Percentiles rank a stretch among this genome's conserved stretches.
These are phyloP conservation scores for Dactylellina leptospora DNA, from an alignment of 2,329 filamentous ascomycete genomes.

Conservation along the genomic window DNA sequence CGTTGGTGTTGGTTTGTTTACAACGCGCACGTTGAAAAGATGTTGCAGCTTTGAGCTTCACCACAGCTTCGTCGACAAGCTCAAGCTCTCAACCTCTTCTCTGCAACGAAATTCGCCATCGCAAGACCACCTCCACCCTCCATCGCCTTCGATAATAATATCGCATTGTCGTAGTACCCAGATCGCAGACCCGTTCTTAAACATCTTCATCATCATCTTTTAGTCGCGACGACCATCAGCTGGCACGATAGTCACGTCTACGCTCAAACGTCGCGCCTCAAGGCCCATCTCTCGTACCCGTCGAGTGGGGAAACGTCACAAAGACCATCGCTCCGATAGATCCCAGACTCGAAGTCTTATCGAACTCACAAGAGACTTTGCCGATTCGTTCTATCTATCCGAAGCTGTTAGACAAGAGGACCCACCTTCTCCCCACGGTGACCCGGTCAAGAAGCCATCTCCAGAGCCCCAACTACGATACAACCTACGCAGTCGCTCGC, in stretches of 20 bases:
- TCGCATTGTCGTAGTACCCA: background rate
- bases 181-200: background rate
- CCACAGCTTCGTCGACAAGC: background rate
- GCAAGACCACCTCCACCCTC: background rate
- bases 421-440: constrained; percentile 6
- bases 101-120: background rate
- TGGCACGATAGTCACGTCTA: constrained; percentile 41
- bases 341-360: constrained; percentile 2
- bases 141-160: background rate
- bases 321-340: background rate
- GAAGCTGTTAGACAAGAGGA: constrained; percentile 11
- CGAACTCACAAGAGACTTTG: background rate
- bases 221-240: constrained; percentile 2
- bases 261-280: constrained; percentile 30
- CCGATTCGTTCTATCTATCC: background rate
- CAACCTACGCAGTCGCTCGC: constrained; percentile 6
- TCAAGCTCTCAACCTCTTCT: background rate
- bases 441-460: constrained; percentile 14
- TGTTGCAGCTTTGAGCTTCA: constrained; percentile 21
- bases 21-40: constrained; percentile 45
- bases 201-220: background rate
- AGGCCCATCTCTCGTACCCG: constrained; percentile 7
- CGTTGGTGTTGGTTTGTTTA: constrained; percentile 51
- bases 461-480: constrained; percentile 14
- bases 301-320: background rate